Base-by-base conservation (phyloP, 306 rosid species). In the Fragaria ananassa region DNA sequence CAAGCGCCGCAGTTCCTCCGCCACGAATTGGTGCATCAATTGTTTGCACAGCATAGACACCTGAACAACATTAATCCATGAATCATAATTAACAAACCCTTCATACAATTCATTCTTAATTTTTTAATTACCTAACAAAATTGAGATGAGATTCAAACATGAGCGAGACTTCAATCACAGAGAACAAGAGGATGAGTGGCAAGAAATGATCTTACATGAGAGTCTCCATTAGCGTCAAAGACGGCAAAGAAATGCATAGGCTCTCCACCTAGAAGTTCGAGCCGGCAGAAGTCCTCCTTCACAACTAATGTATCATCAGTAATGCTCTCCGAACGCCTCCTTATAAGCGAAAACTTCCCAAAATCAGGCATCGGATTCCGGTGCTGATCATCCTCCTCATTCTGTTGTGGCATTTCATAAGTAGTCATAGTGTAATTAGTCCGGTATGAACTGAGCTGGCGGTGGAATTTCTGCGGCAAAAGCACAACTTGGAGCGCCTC, bases 161-260 rank as follows among this genome's bases (percentile, higher is more conserved):
- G 29, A 58, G 35, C 12, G 34, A 31, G 34, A 31, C 65, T 11
- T 58, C 17, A 23, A 1, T 58, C 27, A 25, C 15, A 25, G 34
- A 31, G 34, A 23, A 21, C 10, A 21, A 57, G 64, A 58, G 15
- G 64, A 58, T 11, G 25, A 53, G n/a, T 15, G 54, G n/a, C 14
- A 27, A 58, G 10, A 8, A 19, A 7, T 56, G 67, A 25, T 21
- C 25, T 17, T 60, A 74, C 78, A 18, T 61, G 70, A 31, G 72
- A 64, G 50, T 47, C 63, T 13, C 63, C 74, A 45, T 44, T 46
- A 12, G 53, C 79, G 47, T 74, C 72, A 60, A 41, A 79, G 66
- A 72, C 60, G n/a, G 82, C 73, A 69, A 80, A 80, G 74, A 74
- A 74, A 68, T 80, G 79, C 29, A 80, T 44, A 17, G 76, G 71